Percentiles rank a stretch among this genome's conserved stretches.
These are phyloP conservation scores for Arthrobotrys entomopaga DNA, from an alignment of 2,329 filamentous ascomycete genomes.

Conservation along the genomic window DNA sequence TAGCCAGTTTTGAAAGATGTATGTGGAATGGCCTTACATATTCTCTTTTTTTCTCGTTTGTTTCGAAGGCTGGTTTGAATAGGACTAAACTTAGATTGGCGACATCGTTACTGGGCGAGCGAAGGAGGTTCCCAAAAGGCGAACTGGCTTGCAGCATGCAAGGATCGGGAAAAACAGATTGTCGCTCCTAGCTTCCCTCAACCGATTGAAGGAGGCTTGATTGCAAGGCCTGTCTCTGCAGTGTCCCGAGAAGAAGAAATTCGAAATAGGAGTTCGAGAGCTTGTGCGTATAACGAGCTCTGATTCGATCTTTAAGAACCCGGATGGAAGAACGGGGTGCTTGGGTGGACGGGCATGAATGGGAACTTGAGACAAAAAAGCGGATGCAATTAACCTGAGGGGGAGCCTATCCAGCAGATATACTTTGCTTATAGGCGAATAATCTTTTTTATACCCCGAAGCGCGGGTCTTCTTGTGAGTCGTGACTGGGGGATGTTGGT, in stretches of 20 bases:
- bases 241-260: constrained; percentile 11
- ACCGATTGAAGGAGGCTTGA: constrained; percentile 37
- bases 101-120: constrained; percentile 14
- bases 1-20: constrained; percentile 34
- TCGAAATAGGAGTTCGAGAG: no score
- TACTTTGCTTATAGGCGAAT: constrained; percentile 18
- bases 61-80: constrained; percentile 13
- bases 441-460: constrained; percentile 34
- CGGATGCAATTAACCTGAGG: constrained; percentile 24
- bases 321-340: constrained; percentile 7
- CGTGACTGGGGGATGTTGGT: constrained; percentile 20
- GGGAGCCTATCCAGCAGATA: not conserved
- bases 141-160: constrained; percentile 43
- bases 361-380: constrained; percentile 37
- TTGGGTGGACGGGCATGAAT: not conserved
- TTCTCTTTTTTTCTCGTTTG: constrained; percentile 10
- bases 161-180: constrained; percentile 32
- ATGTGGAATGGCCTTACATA: constrained; percentile 50
- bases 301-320: constrained; percentile 33
- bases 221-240: constrained; percentile 10
- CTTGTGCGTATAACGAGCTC: constrained; percentile 5
- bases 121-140: constrained; percentile 25
- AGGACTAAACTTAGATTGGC: constrained; percentile 20
- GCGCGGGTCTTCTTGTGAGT: not conserved
- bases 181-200: constrained; percentile 32